Evolutionary conservation across 148 eudicot species (phyloP), one percentile per base, ranked within the genome.

Genomic region (Camellia sinensis): DNA sequence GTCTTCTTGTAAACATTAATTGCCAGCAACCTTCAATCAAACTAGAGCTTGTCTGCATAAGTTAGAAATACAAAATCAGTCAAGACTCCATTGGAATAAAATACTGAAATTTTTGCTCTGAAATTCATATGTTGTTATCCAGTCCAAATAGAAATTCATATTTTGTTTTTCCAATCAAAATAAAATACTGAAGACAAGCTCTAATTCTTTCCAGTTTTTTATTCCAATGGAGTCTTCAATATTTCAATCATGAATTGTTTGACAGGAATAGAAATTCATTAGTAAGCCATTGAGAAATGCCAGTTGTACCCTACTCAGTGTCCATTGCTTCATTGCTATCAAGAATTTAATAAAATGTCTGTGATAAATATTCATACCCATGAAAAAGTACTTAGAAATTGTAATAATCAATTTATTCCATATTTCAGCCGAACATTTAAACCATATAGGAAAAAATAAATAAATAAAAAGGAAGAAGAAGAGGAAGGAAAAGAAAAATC

Each of bases 1-100:
- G 99, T 84, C 99, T 90, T 71, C 98, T 96, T 4, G 99, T 96
- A 80, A 92, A 96, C 91, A 91, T 91, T 71, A 96, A 77, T 63
- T 87, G 92, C 99, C 99, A 96, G 7, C 92, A 87, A n/a, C 99
- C 99, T 96, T 29, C 95, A 64, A 96, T 96, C 78, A 92, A 81
- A 82, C 92, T 85, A 60, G 99, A 93, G 78, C 89, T 84, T 60
- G 99, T 94, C 99, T 96, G 89, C 75, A 74, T 40, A 71, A 57
- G 43, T 59, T 29, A 52, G 22, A 52, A 53, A 29, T 29, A 29
- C 29, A 29, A 29, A 29, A 29, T 29, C 29, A 29, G 29, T 29
- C 29, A 29, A 29, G 29, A 29, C 29, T 29, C 29, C 1, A 29
- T 29, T 29, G 29, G 29, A 29, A 29, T 29, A 29, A 29, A 29